Base-by-base conservation (phyloP, 2,329 filamentous ascomycete species). In the Aspergillus neotritici region DNA sequence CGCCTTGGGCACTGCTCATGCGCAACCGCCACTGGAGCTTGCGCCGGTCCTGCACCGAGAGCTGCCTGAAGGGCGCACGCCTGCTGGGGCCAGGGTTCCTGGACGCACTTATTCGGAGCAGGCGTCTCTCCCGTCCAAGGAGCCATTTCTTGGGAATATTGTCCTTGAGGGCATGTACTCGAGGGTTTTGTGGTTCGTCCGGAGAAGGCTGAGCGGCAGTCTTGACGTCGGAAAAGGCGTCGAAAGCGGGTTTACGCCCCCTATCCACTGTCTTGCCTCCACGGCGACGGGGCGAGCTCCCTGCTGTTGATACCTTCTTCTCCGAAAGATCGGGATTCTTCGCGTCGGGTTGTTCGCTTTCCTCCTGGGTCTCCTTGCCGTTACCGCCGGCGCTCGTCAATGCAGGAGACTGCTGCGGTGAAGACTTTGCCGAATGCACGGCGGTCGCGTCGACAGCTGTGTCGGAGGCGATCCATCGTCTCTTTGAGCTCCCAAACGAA, bases 1-100 rank as follows among this genome's bases (percentile, higher is more conserved):
- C 34, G 28, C n/a, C 33, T 11, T 34, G 43, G 40, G 15, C 44
- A 34, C 39, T 47, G 7, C 29, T 35, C 12, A 53, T 36, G 17
- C 52, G 54, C 32, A 46, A 28, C 7, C 56, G 56, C 42, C 55
- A 57, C 29, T 54, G 49, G 21, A 63, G 37, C 49, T 62, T 63
- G 43, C 43, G 54, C 37, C 45, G 43, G 40, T 63, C 61, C 17
- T 50, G 44, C 13, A 43, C 40, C 3, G 60, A 60, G 34, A 62
- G 30, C 11, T 36, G 47, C 33, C 42, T 44, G 25, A 49, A 31
- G 17, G 37, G 38, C 31, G 17, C 31, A 25, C 29, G n/a, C 28
- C 13, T 15, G 36, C 36, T 11, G 28, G 28, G 25, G 11, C 16
- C 25, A 13, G 28, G n/a, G 36, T 25, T 25, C 7, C 21, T 8